phyloP scores from a whole-genome alignment of 2,329 filamentous ascomycete species.

The Colletotrichum costaricense region DNA sequence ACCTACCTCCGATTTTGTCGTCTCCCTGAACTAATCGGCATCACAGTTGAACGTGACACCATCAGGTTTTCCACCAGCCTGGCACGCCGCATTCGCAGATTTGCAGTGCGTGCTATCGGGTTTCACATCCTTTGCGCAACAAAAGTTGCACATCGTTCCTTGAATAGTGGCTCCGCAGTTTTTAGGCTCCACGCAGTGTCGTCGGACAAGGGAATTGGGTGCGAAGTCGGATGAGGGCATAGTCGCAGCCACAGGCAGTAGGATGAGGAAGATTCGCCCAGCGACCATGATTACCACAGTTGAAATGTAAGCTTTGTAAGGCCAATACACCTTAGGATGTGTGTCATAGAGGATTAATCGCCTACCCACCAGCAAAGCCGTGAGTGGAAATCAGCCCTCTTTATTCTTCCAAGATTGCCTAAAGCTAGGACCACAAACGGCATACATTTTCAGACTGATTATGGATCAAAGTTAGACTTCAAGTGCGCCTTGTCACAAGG shows the following conservation, averaged over 20 bases:
- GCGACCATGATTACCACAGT: background rate
- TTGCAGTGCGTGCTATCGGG: slow-evolving; percentile 21
- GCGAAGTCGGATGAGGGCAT: background rate
- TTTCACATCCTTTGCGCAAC: slow-evolving; percentile 23
- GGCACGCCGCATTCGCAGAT: background rate
- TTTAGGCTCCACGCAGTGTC: slow-evolving; percentile 36
- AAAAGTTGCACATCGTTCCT: slow-evolving; percentile 20
- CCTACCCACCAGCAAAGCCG: no score
- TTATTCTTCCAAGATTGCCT: background rate
- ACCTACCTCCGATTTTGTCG: background rate
- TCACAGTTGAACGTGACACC: slow-evolving; percentile 17
- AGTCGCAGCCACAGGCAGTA: slow-evolving; percentile 14
- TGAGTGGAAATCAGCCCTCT: background rate
- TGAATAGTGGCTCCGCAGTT: slow-evolving; percentile 28
- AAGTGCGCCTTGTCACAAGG: background rate
- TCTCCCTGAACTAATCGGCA: background rate
- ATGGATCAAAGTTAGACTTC: background rate
- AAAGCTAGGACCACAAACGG: background rate
- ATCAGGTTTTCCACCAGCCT: background rate
- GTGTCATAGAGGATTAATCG: no score
- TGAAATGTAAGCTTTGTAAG: background rate
- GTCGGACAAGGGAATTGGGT: slow-evolving; percentile 1
- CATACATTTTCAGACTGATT: background rate
- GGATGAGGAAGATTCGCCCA: background rate
- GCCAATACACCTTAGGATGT: no score